phyloP scores from a whole-genome alignment of 495 filamentous ascomycete species.

The Neurospora sp. region DNA sequence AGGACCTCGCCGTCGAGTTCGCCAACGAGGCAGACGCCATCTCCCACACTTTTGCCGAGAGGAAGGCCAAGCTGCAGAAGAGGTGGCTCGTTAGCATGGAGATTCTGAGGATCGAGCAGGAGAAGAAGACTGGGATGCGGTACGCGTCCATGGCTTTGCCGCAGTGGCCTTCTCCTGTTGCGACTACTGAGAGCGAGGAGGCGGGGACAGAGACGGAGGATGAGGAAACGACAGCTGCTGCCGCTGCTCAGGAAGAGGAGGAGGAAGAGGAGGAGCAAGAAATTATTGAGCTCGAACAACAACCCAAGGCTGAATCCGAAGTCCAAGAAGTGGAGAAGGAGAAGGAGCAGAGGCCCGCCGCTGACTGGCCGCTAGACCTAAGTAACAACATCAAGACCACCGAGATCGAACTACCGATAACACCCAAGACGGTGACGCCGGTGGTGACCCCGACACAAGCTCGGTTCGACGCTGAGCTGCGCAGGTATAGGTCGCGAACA shows the following conservation, averaged over 20 bases:
- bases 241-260: neutral
- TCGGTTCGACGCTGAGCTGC: neutral
- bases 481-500: neutral
- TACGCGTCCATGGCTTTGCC: conserved; percentile 42
- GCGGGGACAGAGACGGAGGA: conserved; percentile 8
- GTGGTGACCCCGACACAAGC: neutral
- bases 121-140: conserved; percentile 33
- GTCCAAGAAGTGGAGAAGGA: neutral
- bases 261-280: neutral
- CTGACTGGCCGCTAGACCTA: neutral
- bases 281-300: neutral
- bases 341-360: neutral
- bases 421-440: neutral
- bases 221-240: neutral
- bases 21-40: conserved; percentile 43
- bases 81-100: conserved; percentile 58
- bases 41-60: conserved; percentile 35
- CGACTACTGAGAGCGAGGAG: neutral
- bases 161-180: conserved; percentile 24
- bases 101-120: conserved; percentile 50
- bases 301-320: neutral
- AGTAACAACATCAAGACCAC: neutral
- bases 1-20: conserved; percentile 48
- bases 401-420: neutral
- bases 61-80: conserved; percentile 38